Conservation (phyloP, 2,329 filamentous ascomycete species). For the Aspergillus tamarii region DNA sequence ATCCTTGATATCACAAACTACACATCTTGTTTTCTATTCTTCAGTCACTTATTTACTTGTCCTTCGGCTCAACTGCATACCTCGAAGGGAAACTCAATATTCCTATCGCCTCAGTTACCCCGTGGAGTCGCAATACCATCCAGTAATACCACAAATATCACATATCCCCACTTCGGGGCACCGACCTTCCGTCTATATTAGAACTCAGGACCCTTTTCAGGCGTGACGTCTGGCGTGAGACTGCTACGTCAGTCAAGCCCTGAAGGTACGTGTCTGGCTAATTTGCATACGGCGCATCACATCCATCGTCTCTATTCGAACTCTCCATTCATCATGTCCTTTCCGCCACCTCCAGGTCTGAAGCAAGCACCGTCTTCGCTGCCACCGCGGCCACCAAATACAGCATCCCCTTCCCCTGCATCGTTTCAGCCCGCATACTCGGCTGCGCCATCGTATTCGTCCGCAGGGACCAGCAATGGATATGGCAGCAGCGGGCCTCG, state of each 20-base stretch:
- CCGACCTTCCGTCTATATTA: constrained; percentile 2
- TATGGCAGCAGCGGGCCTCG: constrained; percentile 39
- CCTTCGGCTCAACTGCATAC: not conserved
- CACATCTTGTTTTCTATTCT: not conserved
- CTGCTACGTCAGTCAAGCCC: constrained; percentile 39
- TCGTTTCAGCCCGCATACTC: constrained; percentile 59
- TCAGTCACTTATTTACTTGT: not conserved
- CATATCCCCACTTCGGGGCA: not conserved
- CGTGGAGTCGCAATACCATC: not conserved
- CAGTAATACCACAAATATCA: not conserved
- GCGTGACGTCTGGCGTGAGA: constrained; percentile 40
- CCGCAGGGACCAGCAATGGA: constrained; percentile 24
- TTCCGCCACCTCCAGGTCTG: constrained; percentile 81
- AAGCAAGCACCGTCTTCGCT: constrained; percentile 63
- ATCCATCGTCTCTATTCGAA: constrained; percentile 37
- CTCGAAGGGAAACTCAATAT: not conserved
- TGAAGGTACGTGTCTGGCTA: constrained; percentile 48
- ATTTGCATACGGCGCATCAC: constrained; percentile 34
- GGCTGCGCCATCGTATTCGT: constrained; percentile 41
- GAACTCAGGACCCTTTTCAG: constrained; percentile 30
- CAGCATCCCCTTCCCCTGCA: constrained; percentile 27
- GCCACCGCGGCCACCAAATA: constrained; percentile 72
- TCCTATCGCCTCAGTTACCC: not conserved
- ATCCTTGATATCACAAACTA: not conserved
- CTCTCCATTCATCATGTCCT: constrained; percentile 70